Evolutionary conservation across 2,329 filamentous ascomycete genomes (phyloP), one percentile per base, ranked within the genome.

Genomic region (Myriosclerotinia duriaeana): DNA sequence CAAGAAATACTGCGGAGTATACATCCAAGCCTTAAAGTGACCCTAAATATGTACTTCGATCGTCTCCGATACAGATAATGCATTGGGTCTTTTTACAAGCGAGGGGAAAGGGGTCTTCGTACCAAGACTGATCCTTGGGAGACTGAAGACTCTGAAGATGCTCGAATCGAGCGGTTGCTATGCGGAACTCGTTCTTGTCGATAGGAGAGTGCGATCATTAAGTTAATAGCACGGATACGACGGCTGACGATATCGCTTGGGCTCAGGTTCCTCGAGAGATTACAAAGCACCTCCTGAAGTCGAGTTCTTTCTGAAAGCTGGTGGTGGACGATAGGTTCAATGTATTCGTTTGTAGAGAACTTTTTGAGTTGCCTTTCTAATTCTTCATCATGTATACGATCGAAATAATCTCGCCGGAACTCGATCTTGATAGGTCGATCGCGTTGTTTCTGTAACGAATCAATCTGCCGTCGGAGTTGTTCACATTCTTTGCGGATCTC

Each of bases 41-140:
- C 2, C 14, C n/a, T n/a, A n/a, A n/a, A 38, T 22, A 54, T 34
- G 17, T 55, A n/a, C 7, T 48, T 48, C 40, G 40, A 55, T 34
- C 9, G 11, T 64, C 52, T 30, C 52, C 22, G 5, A 64, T 44
- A 55, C 52, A 53, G 5, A 53, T 55, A 55, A 64, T 64, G 9
- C 11, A 55, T 48, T 64, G 26, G 61, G 40, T 64, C 38, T 64
- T 64, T 26, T 64, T 22, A 17, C 4, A 55, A 34, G 56, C 2
- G 8, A 48, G 5, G 11, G 26, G n/a, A 42, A 56, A 26, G 17
- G 30, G 36, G 3, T 63, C 8, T 17, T 62, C 9, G 4, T 15
- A 38, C 4, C 7, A 46, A 52, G 12, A n/a, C 30, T 61, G 15
- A 6, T 63, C 60, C 38, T 53, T 30, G n/a, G 60, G 15, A 63